These are phyloP conservation scores for Pulchroboletus neoregius DNA, from an alignment of 1,284 basidiomycete species.

Conservation along the genomic window DNA sequence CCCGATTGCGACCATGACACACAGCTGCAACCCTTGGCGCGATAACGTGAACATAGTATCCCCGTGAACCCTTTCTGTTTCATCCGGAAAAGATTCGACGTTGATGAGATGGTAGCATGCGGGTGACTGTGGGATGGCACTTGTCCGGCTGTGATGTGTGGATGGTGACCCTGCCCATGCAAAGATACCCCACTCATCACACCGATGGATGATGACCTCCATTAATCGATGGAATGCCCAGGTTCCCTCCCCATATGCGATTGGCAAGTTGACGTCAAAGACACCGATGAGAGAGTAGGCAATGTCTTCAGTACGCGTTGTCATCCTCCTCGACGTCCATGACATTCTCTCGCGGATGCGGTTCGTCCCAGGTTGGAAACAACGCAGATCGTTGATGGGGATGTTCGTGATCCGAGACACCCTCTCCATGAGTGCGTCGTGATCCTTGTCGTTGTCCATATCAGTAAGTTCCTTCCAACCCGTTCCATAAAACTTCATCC, in stretches of 20 bases:
- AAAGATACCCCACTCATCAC: constrained; percentile 22
- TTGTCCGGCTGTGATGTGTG: constrained; percentile 12
- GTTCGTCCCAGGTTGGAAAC: constrained; percentile 19
- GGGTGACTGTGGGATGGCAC: constrained; percentile 15
- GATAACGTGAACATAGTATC: constrained; percentile 12
- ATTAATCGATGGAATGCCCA: constrained; percentile 26
- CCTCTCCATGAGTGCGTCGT: constrained; percentile 9
- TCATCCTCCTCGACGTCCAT: constrained; percentile 20
- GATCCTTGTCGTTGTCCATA: constrained; percentile 14
- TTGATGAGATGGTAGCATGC: constrained; percentile 16
- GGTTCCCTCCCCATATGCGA: constrained; percentile 19
- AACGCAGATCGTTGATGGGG: constrained; percentile 10
- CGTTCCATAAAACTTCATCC: constrained; percentile 18
- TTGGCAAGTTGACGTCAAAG: constrained; percentile 22
- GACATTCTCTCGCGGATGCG: constrained; percentile 20
- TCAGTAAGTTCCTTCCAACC: constrained; percentile 15
- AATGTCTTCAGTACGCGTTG: constrained; percentile 20
- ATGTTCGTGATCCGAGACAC: constrained; percentile 17
- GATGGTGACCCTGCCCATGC: constrained; percentile 20
- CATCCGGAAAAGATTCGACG: constrained; percentile 6
- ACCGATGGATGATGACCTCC: constrained; percentile 23
- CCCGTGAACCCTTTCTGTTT: constrained; percentile 9
- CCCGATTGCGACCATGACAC: constrained; percentile 17
- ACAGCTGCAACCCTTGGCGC: constrained; percentile 12
- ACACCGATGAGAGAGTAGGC: constrained; percentile 23